phyloP scores from a whole-genome alignment of 306 rosid genomes.

The Gillenia trifoliata region DNA sequence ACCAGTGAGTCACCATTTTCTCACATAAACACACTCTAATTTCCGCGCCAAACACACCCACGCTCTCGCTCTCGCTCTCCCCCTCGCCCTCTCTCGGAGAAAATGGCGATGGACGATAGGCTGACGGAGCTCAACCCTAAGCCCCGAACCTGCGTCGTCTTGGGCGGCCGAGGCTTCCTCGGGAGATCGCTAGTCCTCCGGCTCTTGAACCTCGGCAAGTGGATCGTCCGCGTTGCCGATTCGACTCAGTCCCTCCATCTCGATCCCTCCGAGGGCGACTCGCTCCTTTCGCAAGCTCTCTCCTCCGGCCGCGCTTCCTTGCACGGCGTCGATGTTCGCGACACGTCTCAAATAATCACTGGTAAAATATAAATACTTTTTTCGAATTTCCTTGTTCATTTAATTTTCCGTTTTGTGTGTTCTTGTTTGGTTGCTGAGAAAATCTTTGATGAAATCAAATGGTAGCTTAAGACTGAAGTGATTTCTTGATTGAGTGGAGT shows the following conservation, averaged over 20 bases:
- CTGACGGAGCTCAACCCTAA: constrained; percentile 44
- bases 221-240: constrained; percentile 86
- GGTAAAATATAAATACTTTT: constrained; percentile 27
- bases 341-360: constrained; percentile 39
- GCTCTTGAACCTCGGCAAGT: constrained; percentile 53
- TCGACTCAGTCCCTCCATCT: constrained; percentile 49
- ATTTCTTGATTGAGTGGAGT: neutral
- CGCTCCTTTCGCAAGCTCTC: constrained; percentile 51
- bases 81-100: constrained; percentile 9
- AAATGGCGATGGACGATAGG: constrained; percentile 60
- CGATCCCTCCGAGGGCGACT: constrained; percentile 39
- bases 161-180: constrained; percentile 74
- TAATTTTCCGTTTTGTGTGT: neutral
- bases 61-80: neutral
- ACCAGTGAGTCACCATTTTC: neutral
- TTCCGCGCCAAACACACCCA: constrained; percentile 27
- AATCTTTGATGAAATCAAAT: neutral
- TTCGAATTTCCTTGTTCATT: neutral
- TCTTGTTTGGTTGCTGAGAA: neutral
- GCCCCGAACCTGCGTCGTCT: constrained; percentile 67
- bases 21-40: neutral
- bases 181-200: constrained; percentile 66
- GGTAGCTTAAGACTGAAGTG: neutral
- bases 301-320: constrained; percentile 67
- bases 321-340: constrained; percentile 51